Conservation (phyloP, 192 early-diverging fungal species). For the Umbelopsis vinacea region DNA sequence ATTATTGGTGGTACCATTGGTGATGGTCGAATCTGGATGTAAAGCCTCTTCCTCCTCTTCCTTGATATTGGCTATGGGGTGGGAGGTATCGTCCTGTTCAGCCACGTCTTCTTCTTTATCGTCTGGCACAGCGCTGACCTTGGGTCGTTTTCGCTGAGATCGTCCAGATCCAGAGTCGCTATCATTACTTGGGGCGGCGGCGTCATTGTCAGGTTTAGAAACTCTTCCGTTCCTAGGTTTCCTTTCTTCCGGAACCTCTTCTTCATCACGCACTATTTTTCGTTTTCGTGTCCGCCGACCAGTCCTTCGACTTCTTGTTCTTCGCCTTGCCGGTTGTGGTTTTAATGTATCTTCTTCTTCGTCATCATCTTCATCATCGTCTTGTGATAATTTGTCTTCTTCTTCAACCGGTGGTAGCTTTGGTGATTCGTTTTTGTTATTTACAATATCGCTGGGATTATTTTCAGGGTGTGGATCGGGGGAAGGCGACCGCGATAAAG, state of each 20-base stretch:
- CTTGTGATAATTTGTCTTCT: conserved; percentile 29
- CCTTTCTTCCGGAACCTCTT: conserved; percentile 6
- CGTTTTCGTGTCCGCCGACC: conserved; percentile 22
- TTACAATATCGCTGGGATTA: conserved; percentile 14
- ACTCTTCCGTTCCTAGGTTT: not conserved
- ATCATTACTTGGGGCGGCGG: not conserved
- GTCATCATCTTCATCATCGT: conserved; percentile 19
- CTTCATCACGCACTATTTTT: conserved; percentile 16
- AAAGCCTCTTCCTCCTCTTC: conserved; percentile 16
- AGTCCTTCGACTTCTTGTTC: conserved; percentile 7
- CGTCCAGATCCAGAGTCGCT: conserved; percentile 9
- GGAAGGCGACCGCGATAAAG: conserved; percentile 41
- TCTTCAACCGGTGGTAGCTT: conserved; percentile 21
- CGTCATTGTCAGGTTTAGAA: conserved; percentile 7
- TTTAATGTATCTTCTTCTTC: conserved; percentile 2
- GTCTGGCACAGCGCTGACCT: not conserved
- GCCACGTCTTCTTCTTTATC: not conserved
- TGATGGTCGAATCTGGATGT: not conserved
- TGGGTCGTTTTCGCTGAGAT: not conserved
- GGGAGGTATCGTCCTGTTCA: not conserved
- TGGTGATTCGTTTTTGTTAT: conserved; percentile 2
- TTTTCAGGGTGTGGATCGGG: conserved; percentile 25
- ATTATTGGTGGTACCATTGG: not conserved
- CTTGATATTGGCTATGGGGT: conserved; percentile 2
- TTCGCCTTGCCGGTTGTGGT: conserved; percentile 8